Conservation (phyloP, 192 early-diverging fungal species). For the Phycomyces blakesleeanus region DNA sequence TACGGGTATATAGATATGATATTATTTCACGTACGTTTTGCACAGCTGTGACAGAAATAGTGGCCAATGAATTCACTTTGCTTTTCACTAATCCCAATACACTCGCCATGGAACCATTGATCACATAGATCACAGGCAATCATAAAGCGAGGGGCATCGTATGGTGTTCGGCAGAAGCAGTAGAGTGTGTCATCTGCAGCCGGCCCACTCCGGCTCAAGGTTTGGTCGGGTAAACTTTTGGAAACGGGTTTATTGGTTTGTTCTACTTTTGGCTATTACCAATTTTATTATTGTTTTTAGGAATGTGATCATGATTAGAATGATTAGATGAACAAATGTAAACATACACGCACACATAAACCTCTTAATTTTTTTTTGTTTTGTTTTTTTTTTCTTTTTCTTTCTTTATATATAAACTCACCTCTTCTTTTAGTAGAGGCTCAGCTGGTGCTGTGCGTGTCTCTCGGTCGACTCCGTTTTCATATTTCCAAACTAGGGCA, state of each 20-base stretch:
- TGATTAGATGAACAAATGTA: no score
- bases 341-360: no score
- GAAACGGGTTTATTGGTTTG: no score
- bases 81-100: constrained; percentile 56
- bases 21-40: constrained; percentile 26
- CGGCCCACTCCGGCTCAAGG: background rate
- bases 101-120: constrained; percentile 73
- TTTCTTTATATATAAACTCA: no score
- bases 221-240: no score
- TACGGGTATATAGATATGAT: no score
- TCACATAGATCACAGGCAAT: constrained; percentile 71
- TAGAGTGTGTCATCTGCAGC: constrained; percentile 28
- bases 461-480: background rate
- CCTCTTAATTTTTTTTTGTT: no score
- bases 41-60: constrained; percentile 63
- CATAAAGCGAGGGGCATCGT: constrained; percentile 58
- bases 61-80: constrained; percentile 53
- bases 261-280: no score
- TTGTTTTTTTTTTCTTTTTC: no score
- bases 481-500: background rate
- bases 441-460: background rate
- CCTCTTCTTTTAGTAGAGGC: background rate
- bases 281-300: no score
- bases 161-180: constrained; percentile 57
- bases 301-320: no score